Percentiles rank a stretch among this genome's conserved stretches.
These are phyloP conservation scores for Nicotiana tabacum DNA, from an alignment of 257 asterid species.

Conservation along the genomic window DNA sequence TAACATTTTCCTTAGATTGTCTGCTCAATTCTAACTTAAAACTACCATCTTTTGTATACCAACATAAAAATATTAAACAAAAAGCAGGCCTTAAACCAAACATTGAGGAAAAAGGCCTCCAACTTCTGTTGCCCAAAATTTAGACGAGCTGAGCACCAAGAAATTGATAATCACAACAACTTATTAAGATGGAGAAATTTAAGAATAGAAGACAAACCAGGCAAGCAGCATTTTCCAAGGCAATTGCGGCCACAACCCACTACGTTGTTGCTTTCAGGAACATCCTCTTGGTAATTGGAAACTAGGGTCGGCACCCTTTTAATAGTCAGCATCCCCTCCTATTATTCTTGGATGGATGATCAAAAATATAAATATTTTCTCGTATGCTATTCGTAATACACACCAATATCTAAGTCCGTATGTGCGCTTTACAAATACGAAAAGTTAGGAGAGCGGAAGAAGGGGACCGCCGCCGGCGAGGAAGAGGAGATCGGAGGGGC, in stretches of 20 bases:
- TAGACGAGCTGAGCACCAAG: neutral
- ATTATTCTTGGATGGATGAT: neutral
- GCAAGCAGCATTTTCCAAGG: constrained; percentile 67
- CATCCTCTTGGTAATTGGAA: constrained; percentile 62
- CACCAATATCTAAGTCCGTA: neutral
- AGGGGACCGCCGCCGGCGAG: constrained; percentile 56
- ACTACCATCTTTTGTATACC: neutral
- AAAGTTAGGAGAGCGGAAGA: constrained; percentile 2
- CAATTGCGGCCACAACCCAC: constrained; percentile 56
- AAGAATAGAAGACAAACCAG: constrained; percentile 33
- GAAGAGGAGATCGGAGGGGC: constrained; percentile 71
- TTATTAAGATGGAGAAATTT: neutral
- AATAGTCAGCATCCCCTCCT: constrained; percentile 51
- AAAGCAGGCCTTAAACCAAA: neutral
- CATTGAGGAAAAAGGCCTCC: neutral
- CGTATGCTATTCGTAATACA: neutral
- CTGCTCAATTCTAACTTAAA: neutral
- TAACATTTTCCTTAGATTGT: neutral
- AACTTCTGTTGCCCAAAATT: neutral
- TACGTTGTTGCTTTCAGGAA: constrained; percentile 22
- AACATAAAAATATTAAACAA: neutral
- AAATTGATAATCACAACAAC: neutral
- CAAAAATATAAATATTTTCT: neutral
- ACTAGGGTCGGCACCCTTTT: constrained; percentile 64
- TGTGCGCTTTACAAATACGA: neutral